phyloP scores from a whole-genome alignment of 2,329 filamentous ascomycete species.

The Coniochaeta hoffmannii region DNA sequence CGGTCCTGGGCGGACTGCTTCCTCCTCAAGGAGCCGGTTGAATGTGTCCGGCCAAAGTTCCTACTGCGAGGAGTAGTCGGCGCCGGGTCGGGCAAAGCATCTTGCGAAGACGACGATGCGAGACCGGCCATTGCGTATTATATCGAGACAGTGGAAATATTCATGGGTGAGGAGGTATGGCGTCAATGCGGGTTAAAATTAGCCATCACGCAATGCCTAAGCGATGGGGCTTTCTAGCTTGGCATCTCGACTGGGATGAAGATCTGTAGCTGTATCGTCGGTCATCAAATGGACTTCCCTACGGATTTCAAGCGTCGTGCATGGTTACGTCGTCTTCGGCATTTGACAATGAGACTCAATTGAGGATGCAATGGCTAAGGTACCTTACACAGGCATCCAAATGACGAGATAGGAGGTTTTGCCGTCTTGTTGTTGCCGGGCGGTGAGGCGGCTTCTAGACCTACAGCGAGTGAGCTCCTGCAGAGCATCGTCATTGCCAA shows the following conservation, averaged over 20 bases:
- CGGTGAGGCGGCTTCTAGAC: background rate
- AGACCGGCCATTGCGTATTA: background rate
- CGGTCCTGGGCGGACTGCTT: constrained; percentile 22
- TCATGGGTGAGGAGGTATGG: background rate
- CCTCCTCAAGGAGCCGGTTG: constrained; percentile 5
- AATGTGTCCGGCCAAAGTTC: background rate
- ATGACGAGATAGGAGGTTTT: too few relatives aligned
- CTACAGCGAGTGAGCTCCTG: background rate
- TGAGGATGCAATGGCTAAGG: background rate
- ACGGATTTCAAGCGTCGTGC: background rate
- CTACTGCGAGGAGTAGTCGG: background rate
- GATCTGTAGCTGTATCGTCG: background rate
- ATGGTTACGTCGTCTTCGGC: background rate
- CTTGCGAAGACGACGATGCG: background rate
- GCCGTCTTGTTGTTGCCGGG: background rate
- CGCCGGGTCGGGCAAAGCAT: background rate
- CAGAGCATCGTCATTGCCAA: constrained; percentile 1
- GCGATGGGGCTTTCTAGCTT: background rate
- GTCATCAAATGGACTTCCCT: background rate
- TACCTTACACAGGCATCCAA: background rate
- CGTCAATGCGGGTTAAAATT: constrained; percentile 1
- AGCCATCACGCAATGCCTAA: constrained; percentile 1
- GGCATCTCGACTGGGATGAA: background rate
- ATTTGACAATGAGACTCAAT: background rate
- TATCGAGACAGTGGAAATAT: background rate